Percentiles rank a stretch among this genome's conserved stretches.
Evolutionary conservation across 1,284 basidiomycete genomes (phyloP).

Genomic region (Leccinum pseudoinsigne): DNA sequence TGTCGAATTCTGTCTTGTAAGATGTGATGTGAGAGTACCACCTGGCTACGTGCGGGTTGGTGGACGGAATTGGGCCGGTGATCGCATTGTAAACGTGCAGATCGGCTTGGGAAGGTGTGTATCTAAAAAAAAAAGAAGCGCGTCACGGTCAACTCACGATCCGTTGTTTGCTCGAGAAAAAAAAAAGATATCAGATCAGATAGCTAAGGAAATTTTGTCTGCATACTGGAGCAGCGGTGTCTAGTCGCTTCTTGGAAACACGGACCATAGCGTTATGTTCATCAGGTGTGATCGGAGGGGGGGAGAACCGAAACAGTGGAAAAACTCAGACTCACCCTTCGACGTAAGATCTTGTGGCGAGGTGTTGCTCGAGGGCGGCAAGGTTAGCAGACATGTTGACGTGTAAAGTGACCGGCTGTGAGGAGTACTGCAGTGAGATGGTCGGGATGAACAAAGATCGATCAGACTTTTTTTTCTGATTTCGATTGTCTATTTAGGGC

Average conservation of each 20-base stretch:
- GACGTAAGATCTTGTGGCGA: slow-evolving; percentile 84
- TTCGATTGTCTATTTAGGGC: slow-evolving; percentile 32
- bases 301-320: slow-evolving; percentile 24
- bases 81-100: slow-evolving; percentile 90
- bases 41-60: slow-evolving; percentile 80
- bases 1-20: slow-evolving; percentile 75
- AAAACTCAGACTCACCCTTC: slow-evolving; percentile 74
- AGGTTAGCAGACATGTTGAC: slow-evolving; percentile 71
- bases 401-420: slow-evolving; percentile 13
- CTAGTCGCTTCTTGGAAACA: slow-evolving; percentile 99
- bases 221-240: slow-evolving; percentile 87
- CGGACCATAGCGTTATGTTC: slow-evolving; percentile 92
- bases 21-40: slow-evolving; percentile 97
- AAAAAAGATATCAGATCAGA: slow-evolving; percentile 68
- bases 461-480: slow-evolving; percentile 22
- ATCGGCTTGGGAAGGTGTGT: slow-evolving; percentile 95
- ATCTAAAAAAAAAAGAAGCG: slow-evolving; percentile 52
- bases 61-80: slow-evolving; percentile 61
- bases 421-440: slow-evolving; percentile 23
- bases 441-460: slow-evolving; percentile 31
- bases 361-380: slow-evolving; percentile 81
- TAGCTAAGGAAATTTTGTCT: slow-evolving; percentile 79
- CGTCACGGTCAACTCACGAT: slow-evolving; percentile 14
- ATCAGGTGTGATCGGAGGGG: slow-evolving; percentile 51
- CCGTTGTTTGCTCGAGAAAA: slow-evolving; percentile 5